A percentile compares a stretch with the other conserved stretches of the same genome.
Evolutionary conservation across 2,329 filamentous ascomycete species (phyloP).

Genomic region (Aspergillus caelatus): DNA sequence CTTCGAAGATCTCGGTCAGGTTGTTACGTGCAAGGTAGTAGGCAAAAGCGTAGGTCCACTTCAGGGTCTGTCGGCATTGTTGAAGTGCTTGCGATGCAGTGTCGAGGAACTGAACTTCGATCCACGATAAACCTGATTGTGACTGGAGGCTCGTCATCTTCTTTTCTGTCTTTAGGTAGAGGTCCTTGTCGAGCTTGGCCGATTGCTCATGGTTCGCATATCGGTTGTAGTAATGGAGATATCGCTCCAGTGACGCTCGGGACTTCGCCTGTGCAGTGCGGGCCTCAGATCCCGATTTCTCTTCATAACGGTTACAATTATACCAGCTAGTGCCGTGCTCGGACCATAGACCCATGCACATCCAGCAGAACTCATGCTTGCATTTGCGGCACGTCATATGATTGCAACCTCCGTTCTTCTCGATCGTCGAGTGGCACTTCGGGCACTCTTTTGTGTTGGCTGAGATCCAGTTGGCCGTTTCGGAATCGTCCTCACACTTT

Average conservation of each 20-base stretch:
- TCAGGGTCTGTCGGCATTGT: constrained; percentile 95
- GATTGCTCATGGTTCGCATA: constrained; percentile 99
- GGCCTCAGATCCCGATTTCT: constrained; percentile 89
- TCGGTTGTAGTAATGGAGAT: constrained; percentile 97
- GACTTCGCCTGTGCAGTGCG: constrained; percentile 90
- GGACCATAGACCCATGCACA: constrained; percentile 99
- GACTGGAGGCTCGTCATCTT: constrained; percentile 98
- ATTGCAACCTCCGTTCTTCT: constrained; percentile 98
- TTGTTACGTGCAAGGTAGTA: constrained; percentile 98
- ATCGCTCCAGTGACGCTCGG: constrained; percentile 88
- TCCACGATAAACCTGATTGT: constrained; percentile 96
- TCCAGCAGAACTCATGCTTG: constrained; percentile 98
- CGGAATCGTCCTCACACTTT: constrained; percentile 97
- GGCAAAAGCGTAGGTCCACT: constrained; percentile 99
- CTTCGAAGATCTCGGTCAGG: constrained; percentile 93
- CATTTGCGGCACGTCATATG: constrained; percentile 98
- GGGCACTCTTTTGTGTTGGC: constrained; percentile 99
- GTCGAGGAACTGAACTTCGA: constrained; percentile 96
- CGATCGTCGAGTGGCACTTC: constrained; percentile 93
- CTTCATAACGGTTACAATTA: constrained; percentile 96
- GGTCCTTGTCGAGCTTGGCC: constrained; percentile 92
- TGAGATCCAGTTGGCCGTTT: constrained; percentile 99
- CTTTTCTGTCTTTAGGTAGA: constrained; percentile 94
- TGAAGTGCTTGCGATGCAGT: constrained; percentile 91
- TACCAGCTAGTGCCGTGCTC: constrained; percentile 99